phyloP scores from a whole-genome alignment of 2,329 filamentous ascomycete species.

The Periconia sp. region DNA sequence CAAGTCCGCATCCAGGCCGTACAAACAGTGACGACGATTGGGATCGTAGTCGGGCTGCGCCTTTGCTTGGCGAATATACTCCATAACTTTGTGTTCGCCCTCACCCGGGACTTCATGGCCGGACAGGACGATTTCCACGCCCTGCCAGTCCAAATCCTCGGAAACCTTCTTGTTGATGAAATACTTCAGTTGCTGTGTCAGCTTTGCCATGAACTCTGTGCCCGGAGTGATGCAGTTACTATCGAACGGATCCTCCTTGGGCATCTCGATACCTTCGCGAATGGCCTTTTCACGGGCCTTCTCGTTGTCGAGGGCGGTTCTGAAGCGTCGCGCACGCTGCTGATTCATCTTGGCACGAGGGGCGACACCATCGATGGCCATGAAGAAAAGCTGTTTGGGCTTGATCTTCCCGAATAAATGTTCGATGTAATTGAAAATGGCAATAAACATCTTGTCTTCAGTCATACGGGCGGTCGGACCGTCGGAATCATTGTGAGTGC shows the following conservation, averaged over 20 bases:
- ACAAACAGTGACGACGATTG: slow-evolving; percentile 94
- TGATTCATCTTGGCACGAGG: slow-evolving; percentile 99
- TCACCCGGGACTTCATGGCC: slow-evolving; percentile 98
- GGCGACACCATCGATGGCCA: slow-evolving; percentile 98
- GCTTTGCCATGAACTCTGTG: slow-evolving; percentile 96
- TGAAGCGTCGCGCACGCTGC: slow-evolving; percentile 90
- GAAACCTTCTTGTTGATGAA: slow-evolving; percentile 99
- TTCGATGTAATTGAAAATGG: slow-evolving; percentile 99
- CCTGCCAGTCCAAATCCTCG: slow-evolving; percentile 96
- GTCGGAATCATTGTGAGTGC: slow-evolving; percentile 94
- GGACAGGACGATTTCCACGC: slow-evolving; percentile 91
- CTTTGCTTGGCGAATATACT: slow-evolving; percentile 97
- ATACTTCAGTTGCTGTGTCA: slow-evolving; percentile 92
- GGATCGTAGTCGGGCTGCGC: slow-evolving; percentile 90
- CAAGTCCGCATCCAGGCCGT: slow-evolving; percentile 93
- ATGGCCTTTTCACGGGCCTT: slow-evolving; percentile 90
- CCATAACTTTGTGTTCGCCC: slow-evolving; percentile 99
- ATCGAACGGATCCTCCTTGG: slow-evolving; percentile 93
- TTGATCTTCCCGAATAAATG: slow-evolving; percentile 99
- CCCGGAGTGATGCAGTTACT: slow-evolving; percentile 99
- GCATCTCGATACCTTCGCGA: slow-evolving; percentile 84
- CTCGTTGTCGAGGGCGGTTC: slow-evolving; percentile 90
- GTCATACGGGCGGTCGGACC: slow-evolving; percentile 89
- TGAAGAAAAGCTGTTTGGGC: slow-evolving; percentile 97
- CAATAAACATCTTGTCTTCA: slow-evolving; percentile 99